Percentiles rank a stretch among this genome's conserved stretches.
Conservation (phyloP, 106 monocot species). For the Dendrobium chrysotoxum region DNA sequence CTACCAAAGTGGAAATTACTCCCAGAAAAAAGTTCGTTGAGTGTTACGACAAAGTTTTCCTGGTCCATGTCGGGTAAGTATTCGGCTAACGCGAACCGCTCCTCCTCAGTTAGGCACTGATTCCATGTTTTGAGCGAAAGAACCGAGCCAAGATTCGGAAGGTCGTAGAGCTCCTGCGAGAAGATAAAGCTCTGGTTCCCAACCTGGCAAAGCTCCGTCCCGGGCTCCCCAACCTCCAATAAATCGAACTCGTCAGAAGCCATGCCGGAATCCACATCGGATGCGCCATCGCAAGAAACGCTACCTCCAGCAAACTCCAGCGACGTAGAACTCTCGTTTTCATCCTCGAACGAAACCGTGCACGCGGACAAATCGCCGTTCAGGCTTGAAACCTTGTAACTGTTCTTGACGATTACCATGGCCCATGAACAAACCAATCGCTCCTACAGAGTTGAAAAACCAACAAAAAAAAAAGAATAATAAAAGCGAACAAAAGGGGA, state of each 20-base stretch:
- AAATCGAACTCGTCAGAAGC: constrained; percentile 54
- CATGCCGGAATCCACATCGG: constrained; percentile 45
- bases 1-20: constrained; percentile 71
- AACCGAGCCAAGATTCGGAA: constrained; percentile 6
- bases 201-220: constrained; percentile 57
- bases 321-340: constrained; percentile 10
- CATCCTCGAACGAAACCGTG: constrained; percentile 19
- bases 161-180: constrained; percentile 62
- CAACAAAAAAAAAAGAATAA: neutral
- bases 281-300: neutral
- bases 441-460: constrained; percentile 1
- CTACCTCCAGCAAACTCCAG: neutral
- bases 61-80: constrained; percentile 74
- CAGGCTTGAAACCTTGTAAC: constrained; percentile 19
- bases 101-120: constrained; percentile 60
- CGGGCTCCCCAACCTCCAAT: constrained; percentile 40
- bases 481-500: neutral
- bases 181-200: constrained; percentile 52
- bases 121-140: constrained; percentile 52
- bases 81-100: constrained; percentile 47
- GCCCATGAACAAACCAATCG: neutral
- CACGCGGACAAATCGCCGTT: constrained; percentile 23
- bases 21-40: constrained; percentile 56
- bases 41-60: constrained; percentile 44
- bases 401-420: constrained; percentile 55